Percentiles rank a stretch among this genome's conserved stretches.
Conservation (phyloP, 164 flowering plant species). For the Houttuynia cordata region DNA sequence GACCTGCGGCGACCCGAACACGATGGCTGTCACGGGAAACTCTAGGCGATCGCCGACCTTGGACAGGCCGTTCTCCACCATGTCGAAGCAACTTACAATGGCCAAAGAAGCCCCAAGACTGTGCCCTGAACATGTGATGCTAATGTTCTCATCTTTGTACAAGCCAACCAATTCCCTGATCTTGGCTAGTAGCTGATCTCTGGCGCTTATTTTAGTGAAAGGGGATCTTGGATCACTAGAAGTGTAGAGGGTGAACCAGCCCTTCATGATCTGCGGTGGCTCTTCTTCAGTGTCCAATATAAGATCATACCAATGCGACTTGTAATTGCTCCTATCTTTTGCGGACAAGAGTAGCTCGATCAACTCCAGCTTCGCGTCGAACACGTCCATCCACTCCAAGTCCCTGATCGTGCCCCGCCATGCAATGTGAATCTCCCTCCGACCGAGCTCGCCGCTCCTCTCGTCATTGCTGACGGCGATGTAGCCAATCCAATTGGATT, state of each 20-base stretch:
- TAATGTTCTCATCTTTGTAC: conserved; percentile 43
- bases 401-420: conserved; percentile 59
- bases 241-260: conserved; percentile 61
- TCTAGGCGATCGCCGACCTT: conserved; percentile 2
- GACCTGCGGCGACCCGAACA: conserved; percentile 55
- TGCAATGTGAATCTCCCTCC: conserved; percentile 62
- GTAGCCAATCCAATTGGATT: conserved; percentile 89
- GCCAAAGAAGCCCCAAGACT: conserved; percentile 68
- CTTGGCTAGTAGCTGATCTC: conserved; percentile 36
- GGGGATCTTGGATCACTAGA: conserved; percentile 43
- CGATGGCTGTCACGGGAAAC: conserved; percentile 45
- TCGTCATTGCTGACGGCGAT: conserved; percentile 53
- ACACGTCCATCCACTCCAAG: conserved; percentile 56
- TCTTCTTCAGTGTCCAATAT: conserved; percentile 13
- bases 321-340: neutral
- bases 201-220: conserved; percentile 51
- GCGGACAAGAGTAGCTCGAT: conserved; percentile 19
- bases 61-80: conserved; percentile 38
- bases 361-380: conserved; percentile 27
- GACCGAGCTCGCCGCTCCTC: conserved; percentile 23
- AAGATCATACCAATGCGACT: conserved; percentile 1
- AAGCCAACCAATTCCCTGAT: conserved; percentile 23
- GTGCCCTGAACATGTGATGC: conserved; percentile 55
- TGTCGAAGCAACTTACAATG: conserved; percentile 41
- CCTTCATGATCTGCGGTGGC: conserved; percentile 44